These are phyloP conservation scores for Durotheca rogersii DNA, from an alignment of 495 filamentous ascomycete species.

Conservation along the genomic window DNA sequence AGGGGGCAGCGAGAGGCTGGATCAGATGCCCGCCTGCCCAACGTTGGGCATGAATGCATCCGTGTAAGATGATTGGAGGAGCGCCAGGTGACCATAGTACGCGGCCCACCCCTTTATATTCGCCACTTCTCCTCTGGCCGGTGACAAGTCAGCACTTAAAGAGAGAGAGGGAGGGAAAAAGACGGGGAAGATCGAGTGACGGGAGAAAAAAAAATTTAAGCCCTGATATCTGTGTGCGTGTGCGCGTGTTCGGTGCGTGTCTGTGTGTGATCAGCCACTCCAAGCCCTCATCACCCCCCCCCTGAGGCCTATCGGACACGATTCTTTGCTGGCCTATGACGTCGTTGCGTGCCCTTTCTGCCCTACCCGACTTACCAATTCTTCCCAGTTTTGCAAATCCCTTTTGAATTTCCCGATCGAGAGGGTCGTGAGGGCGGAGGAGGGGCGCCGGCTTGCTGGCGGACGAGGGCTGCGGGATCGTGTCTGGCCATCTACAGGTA, in stretches of 20 bases:
- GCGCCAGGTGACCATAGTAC: slow-evolving; percentile 10
- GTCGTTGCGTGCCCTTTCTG: slow-evolving; percentile 25
- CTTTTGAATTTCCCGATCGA: no score
- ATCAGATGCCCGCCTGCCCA: slow-evolving; percentile 25
- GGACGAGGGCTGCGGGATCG: no score
- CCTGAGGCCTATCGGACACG: slow-evolving; percentile 13
- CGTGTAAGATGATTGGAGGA: slow-evolving; percentile 29
- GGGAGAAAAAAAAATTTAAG: no score
- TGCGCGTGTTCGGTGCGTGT: no score
- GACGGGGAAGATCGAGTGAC: no score
- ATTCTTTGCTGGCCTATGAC: slow-evolving; percentile 30
- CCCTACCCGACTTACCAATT: background rate
- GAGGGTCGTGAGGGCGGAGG: no score
- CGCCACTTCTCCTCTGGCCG: slow-evolving; percentile 19
- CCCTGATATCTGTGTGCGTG: no score
- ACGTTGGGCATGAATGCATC: slow-evolving; percentile 28
- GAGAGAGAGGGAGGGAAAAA: background rate
- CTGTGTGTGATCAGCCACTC: no score
- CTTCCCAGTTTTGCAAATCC: no score
- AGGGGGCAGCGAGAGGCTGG: slow-evolving; percentile 11
- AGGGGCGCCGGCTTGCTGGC: no score
- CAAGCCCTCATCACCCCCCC: slow-evolving; percentile 19
- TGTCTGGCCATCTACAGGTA: no score
- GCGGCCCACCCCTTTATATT: slow-evolving; percentile 25
- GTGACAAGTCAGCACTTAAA: slow-evolving; percentile 20